phyloP scores from a whole-genome alignment of 108 stramenopile genomes.

The Discostella pseudostelligera region DNA sequence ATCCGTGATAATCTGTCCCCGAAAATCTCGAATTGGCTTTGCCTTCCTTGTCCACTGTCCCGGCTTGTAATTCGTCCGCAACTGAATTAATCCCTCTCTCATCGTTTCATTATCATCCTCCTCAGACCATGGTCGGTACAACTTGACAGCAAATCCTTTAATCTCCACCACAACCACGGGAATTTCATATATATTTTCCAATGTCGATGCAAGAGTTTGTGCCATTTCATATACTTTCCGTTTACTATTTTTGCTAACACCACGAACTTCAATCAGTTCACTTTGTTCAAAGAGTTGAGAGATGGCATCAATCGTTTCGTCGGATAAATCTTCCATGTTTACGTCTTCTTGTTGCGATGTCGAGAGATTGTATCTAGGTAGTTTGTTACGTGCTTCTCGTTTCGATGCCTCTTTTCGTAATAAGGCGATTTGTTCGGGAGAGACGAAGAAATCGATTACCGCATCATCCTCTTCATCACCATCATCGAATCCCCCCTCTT shows the following conservation, averaged over 20 bases:
- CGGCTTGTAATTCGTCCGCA: conserved; percentile 34
- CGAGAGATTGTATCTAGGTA: conserved; percentile 22
- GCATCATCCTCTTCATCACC: conserved; percentile 20
- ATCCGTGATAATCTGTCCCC: conserved; percentile 42
- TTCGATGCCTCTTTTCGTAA: conserved; percentile 47
- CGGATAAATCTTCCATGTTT: conserved; percentile 13
- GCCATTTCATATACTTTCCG: conserved; percentile 33
- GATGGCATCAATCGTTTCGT: conserved; percentile 28
- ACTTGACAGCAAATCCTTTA: conserved; percentile 42
- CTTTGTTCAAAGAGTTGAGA: conserved; percentile 23
- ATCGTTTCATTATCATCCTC: conserved; percentile 7
- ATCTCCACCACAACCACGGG: conserved; percentile 42
- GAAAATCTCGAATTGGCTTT: conserved; percentile 30
- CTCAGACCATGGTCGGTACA: conserved; percentile 43
- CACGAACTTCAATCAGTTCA: conserved; percentile 45
- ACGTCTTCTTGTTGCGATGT: conserved; percentile 11
- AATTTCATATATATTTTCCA: conserved; percentile 38
- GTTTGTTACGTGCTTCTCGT: conserved; percentile 24
- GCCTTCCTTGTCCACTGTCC: conserved; percentile 47
- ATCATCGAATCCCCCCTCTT: no score
- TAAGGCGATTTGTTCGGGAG: conserved; percentile 36
- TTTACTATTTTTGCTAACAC: conserved; percentile 38
- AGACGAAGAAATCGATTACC: conserved; percentile 29
- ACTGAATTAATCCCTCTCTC: conserved; percentile 21
- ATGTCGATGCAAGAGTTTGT: conserved; percentile 19